These are phyloP conservation scores for Lactarius indigo DNA, from an alignment of 768 basidiomycete genomes.

Conservation along the genomic window DNA sequence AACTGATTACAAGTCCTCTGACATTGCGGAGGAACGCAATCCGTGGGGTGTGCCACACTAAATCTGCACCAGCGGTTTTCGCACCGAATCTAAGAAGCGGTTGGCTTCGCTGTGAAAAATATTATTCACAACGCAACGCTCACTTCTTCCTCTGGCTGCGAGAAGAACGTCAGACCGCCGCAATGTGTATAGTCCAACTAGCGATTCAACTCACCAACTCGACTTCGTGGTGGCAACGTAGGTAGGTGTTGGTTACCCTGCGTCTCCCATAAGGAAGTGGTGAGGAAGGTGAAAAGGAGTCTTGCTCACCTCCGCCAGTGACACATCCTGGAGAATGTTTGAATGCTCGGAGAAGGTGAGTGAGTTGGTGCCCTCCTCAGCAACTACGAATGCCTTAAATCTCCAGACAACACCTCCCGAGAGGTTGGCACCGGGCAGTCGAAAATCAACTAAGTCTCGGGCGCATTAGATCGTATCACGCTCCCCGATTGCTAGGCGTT, in stretches of 20 bases:
- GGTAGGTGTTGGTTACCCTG: slow-evolving; percentile 61
- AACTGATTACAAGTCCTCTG: slow-evolving; percentile 25
- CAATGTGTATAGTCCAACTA: neutral
- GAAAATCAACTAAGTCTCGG: slow-evolving; percentile 17
- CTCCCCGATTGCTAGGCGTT: slow-evolving; percentile 13
- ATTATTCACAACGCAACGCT: neutral
- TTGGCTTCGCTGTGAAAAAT: neutral
- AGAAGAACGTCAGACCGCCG: slow-evolving; percentile 6
- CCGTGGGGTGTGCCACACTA: slow-evolving; percentile 12
- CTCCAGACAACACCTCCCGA: slow-evolving; percentile 12
- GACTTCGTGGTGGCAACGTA: slow-evolving; percentile 22
- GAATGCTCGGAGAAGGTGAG: slow-evolving; percentile 15
- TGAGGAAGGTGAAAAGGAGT: slow-evolving; percentile 13
- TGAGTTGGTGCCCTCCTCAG: slow-evolving; percentile 2
- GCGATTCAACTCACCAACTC: slow-evolving; percentile 17
- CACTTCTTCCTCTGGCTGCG: slow-evolving; percentile 22
- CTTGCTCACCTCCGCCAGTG: slow-evolving; percentile 61
- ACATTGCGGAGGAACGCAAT: slow-evolving; percentile 26
- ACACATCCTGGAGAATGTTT: slow-evolving; percentile 48
- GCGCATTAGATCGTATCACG: slow-evolving; percentile 23
- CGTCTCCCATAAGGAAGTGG: slow-evolving; percentile 23
- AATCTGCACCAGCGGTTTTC: slow-evolving; percentile 24
- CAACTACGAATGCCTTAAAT: slow-evolving; percentile 15
- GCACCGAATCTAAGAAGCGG: slow-evolving; percentile 18
- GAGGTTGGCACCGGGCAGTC: slow-evolving; percentile 11